phyloP scores from a whole-genome alignment of 2,329 filamentous ascomycete genomes.

The Talaromyces sp. region DNA sequence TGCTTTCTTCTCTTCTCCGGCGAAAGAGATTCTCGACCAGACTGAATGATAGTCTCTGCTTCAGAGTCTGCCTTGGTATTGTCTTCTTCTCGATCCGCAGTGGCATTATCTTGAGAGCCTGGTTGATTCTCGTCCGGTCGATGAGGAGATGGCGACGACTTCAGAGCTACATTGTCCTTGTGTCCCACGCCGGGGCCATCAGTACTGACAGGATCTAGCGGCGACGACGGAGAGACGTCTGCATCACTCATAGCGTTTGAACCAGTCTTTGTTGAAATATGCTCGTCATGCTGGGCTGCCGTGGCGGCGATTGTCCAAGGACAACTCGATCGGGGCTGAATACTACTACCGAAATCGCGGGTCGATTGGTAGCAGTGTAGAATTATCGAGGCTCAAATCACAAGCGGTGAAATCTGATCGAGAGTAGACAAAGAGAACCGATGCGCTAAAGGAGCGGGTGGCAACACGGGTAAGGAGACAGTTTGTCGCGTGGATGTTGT shows the following conservation, averaged over 20 bases:
- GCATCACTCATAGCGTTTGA: conserved; percentile 49
- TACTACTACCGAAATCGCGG: background rate
- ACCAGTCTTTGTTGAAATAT: conserved; percentile 36
- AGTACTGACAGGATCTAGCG: conserved; percentile 38
- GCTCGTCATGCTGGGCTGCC: conserved; percentile 45
- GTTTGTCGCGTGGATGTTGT: conserved; percentile 14
- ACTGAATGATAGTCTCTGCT: conserved; percentile 50
- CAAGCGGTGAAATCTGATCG: background rate
- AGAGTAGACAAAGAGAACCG: background rate
- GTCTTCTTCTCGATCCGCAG: conserved; percentile 33
- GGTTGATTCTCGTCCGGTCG: conserved; percentile 19
- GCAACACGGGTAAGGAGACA: conserved; percentile 13
- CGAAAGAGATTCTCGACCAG: conserved; percentile 43
- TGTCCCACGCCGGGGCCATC: conserved; percentile 17
- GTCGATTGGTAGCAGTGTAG: conserved; percentile 9
- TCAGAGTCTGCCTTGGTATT: conserved; percentile 47
- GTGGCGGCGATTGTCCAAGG: conserved; percentile 28
- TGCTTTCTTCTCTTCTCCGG: conserved; percentile 46
- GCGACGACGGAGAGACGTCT: conserved; percentile 35
- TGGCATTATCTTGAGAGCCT: conserved; percentile 25
- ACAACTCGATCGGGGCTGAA: background rate
- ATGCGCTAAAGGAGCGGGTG: conserved; percentile 6
- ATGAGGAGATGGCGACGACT: conserved; percentile 7
- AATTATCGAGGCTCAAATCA: background rate
- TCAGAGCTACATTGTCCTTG: conserved; percentile 27